A percentile compares a stretch with the other conserved stretches of the same genome.
Conservation (phyloP, 441 rosid genomes). For the Euphorbia schlechtendalii region DNA sequence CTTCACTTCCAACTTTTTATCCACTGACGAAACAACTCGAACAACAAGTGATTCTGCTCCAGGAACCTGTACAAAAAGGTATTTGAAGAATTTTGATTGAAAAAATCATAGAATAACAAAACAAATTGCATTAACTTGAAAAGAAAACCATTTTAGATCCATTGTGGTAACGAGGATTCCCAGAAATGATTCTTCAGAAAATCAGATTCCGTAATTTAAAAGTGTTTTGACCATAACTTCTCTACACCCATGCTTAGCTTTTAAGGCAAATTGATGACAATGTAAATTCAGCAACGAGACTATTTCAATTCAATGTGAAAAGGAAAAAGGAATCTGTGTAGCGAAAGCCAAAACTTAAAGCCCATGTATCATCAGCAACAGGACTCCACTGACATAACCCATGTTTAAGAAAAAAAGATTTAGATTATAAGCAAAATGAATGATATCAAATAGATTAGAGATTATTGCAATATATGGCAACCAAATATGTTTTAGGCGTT, state of each 20-base stretch:
- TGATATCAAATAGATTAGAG: neutral
- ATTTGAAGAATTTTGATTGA: constrained; percentile 11
- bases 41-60: constrained; percentile 95
- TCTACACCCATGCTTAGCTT: neutral
- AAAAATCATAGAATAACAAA: neutral
- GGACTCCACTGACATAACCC: too few relatives aligned
- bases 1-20: constrained; percentile 98
- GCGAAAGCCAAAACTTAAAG: neutral
- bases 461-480: neutral
- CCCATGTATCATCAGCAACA: too few relatives aligned
- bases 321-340: neutral
- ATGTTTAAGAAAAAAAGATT: too few relatives aligned
- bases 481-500: too few relatives aligned
- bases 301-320: neutral
- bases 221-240: neutral
- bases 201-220: neutral
- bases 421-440: too few relatives aligned
- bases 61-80: constrained; percentile 56
- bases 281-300: neutral
- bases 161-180: neutral
- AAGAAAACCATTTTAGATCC: neutral
- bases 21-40: constrained; percentile 98
- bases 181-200: neutral
- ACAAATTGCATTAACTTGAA: neutral
- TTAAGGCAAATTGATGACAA: neutral